Conservation (phyloP, 768 basidiomycete genomes). For the Trametes meyenii region DNA sequence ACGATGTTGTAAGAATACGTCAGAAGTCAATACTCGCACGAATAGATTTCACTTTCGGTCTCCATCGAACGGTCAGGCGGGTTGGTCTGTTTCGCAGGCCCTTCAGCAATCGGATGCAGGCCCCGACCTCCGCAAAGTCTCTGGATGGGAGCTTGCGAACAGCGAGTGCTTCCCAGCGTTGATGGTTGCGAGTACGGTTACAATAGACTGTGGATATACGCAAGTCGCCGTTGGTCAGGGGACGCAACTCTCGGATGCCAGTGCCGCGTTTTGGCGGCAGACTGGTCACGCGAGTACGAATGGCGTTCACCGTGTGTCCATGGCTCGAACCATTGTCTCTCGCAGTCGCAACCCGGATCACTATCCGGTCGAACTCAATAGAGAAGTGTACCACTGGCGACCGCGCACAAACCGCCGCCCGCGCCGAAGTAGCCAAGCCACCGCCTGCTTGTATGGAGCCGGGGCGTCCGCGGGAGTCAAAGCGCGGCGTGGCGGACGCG, state of each 20-base stretch:
- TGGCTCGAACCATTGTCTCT: background rate
- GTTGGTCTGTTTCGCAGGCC: background rate
- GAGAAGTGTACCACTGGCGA: background rate
- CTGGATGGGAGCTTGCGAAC: constrained; percentile 6
- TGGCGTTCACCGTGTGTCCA: background rate
- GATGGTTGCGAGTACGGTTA: background rate
- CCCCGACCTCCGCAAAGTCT: constrained; percentile 6
- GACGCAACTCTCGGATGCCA: background rate
- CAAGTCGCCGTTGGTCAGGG: constrained; percentile 6
- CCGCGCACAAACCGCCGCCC: background rate
- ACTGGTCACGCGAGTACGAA: constrained; percentile 8
- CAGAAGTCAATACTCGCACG: constrained; percentile 23
- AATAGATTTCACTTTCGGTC: constrained; percentile 9
- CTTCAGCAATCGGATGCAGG: constrained; percentile 10
- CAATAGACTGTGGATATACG: background rate
- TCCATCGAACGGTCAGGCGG: constrained; percentile 11
- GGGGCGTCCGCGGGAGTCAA: constrained; percentile 5
- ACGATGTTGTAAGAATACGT: constrained; percentile 23
- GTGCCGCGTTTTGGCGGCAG: background rate
- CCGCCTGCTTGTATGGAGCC: background rate
- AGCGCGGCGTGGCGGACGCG: background rate
- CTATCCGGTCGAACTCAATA: constrained; percentile 4
- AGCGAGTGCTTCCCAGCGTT: background rate
- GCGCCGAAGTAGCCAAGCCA: background rate
- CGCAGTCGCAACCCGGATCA: constrained; percentile 11